phyloP scores from a whole-genome alignment of 306 rosid species.

The Trichosanthes truncata region DNA sequence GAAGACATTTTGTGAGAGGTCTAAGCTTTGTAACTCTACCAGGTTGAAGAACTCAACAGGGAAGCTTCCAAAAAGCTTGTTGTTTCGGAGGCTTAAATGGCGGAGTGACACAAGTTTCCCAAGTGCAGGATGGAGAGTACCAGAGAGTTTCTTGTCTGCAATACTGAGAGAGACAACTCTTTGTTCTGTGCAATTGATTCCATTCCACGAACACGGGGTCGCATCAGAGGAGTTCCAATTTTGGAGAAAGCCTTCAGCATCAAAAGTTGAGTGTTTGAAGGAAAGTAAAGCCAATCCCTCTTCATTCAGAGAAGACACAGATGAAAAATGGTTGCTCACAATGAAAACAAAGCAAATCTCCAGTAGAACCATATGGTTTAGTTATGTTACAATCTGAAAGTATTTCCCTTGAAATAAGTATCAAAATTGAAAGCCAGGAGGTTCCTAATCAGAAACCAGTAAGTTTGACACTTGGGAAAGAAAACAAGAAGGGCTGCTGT shows the following conservation, averaged over 20 bases:
- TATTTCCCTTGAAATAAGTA: background rate
- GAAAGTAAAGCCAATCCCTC: constrained; percentile 26
- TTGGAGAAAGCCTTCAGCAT: background rate
- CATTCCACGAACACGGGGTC: constrained; percentile 25
- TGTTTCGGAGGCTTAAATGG: constrained; percentile 19
- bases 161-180: constrained; percentile 18
- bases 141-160: constrained; percentile 15
- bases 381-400: background rate
- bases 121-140: constrained; percentile 15
- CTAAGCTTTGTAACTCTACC: constrained; percentile 73
- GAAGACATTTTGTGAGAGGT: constrained; percentile 69
- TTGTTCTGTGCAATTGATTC: constrained; percentile 17
- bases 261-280: constrained; percentile 5
- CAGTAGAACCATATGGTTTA: constrained; percentile 15
- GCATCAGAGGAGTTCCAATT: constrained; percentile 22
- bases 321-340: constrained; percentile 7
- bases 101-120: constrained; percentile 19
- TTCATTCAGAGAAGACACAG: constrained; percentile 11
- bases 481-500: background rate
- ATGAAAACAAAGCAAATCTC: constrained; percentile 15
- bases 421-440: background rate
- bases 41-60: constrained; percentile 56
- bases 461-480: background rate
- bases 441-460: background rate
- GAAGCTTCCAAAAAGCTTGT: constrained; percentile 16